Conservation (phyloP, 768 basidiomycete species). For the Auricularia cornea region DNA sequence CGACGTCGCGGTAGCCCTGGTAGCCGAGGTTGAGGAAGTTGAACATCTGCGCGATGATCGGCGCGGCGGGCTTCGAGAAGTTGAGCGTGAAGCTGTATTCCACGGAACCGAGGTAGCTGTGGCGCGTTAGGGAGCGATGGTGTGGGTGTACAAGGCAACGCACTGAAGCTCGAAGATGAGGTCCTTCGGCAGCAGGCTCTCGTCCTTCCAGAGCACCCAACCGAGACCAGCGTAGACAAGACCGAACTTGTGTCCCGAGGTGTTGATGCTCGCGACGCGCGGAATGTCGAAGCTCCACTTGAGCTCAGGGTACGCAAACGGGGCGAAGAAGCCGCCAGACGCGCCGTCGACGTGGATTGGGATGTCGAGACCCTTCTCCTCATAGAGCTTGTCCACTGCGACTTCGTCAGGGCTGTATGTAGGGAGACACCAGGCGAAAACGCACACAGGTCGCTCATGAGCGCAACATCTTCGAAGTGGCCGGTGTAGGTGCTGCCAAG, state of each 20-base stretch:
- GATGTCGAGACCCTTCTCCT: constrained; percentile 46
- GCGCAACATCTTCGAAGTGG: constrained; percentile 73
- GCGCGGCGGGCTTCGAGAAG: constrained; percentile 51
- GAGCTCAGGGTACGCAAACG: constrained; percentile 48
- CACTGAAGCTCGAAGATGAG: constrained; percentile 55
- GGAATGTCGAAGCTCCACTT: constrained; percentile 53
- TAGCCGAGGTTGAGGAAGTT: constrained; percentile 54
- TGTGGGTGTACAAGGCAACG: constrained; percentile 32
- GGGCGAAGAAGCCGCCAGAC: constrained; percentile 55
- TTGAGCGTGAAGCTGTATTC: constrained; percentile 58
- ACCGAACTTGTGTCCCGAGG: constrained; percentile 53
- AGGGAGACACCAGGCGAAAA: constrained; percentile 31
- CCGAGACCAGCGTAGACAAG: constrained; percentile 45
- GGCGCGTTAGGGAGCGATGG: constrained; percentile 18
- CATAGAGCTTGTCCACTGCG: constrained; percentile 45
- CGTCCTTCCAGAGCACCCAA: constrained; percentile 56
- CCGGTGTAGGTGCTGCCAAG: constrained; percentile 49
- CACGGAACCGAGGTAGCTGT: constrained; percentile 44
- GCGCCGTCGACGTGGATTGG: constrained; percentile 65
- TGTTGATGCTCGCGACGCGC: constrained; percentile 54
- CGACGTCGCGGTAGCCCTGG: constrained; percentile 42
- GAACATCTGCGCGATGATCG: constrained; percentile 51
- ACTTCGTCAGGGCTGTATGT: background rate
- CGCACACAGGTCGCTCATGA: constrained; percentile 68
- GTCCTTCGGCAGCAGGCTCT: constrained; percentile 49